phyloP scores from a whole-genome alignment of 1,284 basidiomycete genomes.

The Cutaneotrichosporon sp. region DNA sequence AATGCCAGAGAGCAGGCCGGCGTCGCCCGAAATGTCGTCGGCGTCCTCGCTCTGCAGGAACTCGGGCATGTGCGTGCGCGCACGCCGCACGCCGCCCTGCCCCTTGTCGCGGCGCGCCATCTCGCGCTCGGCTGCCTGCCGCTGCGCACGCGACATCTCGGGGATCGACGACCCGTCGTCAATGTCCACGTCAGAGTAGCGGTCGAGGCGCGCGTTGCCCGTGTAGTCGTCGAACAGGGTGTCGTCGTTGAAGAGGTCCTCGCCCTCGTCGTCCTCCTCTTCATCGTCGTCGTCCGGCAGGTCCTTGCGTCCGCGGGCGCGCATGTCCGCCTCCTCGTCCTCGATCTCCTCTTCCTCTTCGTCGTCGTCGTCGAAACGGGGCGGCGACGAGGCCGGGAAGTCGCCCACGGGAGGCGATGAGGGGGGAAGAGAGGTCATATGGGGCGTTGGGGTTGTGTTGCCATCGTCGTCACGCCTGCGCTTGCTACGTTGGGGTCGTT shows the following conservation, averaged over 20 bases:
- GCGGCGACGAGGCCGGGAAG: conserved; percentile 43
- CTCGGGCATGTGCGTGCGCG: conserved; percentile 72
- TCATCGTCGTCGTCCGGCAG: conserved; percentile 59
- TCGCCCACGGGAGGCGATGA: conserved; percentile 44
- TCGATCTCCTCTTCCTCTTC: conserved; percentile 81
- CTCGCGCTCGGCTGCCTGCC: conserved; percentile 80
- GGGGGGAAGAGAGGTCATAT: too few species aligned
- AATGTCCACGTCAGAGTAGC: conserved; percentile 82
- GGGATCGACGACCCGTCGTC: conserved; percentile 80
- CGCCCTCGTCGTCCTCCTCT: conserved; percentile 65
- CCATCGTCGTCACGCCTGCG: conserved; percentile 13
- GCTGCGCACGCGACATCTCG: conserved; percentile 69
- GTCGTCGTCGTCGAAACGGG: conserved; percentile 76
- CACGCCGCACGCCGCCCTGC: conserved; percentile 69
- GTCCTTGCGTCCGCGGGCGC: conserved; percentile 55
- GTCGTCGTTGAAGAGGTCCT: conserved; percentile 87
- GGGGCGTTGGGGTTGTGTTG: background rate
- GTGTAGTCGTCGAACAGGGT: conserved; percentile 79
- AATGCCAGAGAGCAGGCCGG: conserved; percentile 65
- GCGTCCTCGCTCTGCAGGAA: conserved; percentile 78
- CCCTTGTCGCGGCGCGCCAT: conserved; percentile 87
- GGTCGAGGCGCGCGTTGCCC: conserved; percentile 76
- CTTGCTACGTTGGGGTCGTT: conserved; percentile 17
- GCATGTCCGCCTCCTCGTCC: conserved; percentile 65
- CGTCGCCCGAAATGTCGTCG: conserved; percentile 60